Conservation (phyloP, 306 rosid genomes). For the Trifolium subterraneum region DNA sequence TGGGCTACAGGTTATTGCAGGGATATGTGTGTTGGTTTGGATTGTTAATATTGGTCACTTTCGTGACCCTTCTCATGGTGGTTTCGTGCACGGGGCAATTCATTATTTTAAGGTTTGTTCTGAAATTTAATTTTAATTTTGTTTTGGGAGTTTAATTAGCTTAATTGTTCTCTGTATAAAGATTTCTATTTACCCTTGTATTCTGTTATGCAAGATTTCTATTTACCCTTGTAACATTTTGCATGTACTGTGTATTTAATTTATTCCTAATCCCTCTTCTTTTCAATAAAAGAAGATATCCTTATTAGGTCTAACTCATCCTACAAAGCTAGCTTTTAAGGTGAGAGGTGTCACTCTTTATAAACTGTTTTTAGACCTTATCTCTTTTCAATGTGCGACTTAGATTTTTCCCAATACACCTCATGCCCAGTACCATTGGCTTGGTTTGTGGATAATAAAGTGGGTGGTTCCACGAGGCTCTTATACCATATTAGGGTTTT, state of each 20-base stretch:
- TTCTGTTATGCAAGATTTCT: slow-evolving; percentile 31
- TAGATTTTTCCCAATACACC: neutral
- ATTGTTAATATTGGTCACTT: slow-evolving; percentile 97
- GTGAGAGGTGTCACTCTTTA: neutral
- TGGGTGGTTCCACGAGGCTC: neutral
- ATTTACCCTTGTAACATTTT: slow-evolving; percentile 30
- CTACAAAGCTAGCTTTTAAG: neutral
- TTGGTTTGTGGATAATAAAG: neutral
- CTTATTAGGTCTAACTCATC: neutral
- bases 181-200: slow-evolving; percentile 31
- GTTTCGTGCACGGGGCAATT: slow-evolving; percentile 92
- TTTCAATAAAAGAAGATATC: slow-evolving; percentile 23
- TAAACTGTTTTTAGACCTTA: neutral
- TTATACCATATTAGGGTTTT: neutral
- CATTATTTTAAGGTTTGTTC: slow-evolving; percentile 94
- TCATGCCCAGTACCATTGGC: neutral
- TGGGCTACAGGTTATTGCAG: slow-evolving; percentile 87
- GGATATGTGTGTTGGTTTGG: slow-evolving; percentile 94
- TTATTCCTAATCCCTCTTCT: slow-evolving; percentile 16
- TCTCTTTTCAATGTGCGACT: neutral
- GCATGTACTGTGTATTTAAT: slow-evolving; percentile 19
- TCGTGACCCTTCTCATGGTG: slow-evolving; percentile 99
- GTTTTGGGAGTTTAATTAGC: slow-evolving; percentile 21
- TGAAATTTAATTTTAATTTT: neutral
- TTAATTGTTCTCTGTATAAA: slow-evolving; percentile 21